Evolutionary conservation across 2,329 filamentous ascomycete species (phyloP), one percentile per base, ranked within the genome.

Genomic region (Penicillium sp.): DNA sequence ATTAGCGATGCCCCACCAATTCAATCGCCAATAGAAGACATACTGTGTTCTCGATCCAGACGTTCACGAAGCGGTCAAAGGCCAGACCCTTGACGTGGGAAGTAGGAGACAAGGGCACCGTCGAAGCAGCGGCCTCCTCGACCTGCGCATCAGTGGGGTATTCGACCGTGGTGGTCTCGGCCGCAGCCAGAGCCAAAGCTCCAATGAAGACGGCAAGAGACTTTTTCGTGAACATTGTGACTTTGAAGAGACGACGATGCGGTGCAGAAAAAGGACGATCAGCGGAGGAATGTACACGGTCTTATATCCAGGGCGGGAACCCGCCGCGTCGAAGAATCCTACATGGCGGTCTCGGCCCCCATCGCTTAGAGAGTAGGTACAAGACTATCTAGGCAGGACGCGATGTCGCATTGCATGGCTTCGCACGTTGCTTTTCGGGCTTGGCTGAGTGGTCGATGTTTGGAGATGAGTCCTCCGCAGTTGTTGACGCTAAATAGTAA

Each of bases 11-110:
- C 50, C 33, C 47, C 69, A 54, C 77, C 79, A 1, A 77, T 78
- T 50, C 43, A n/a, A 39, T 18, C 10, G 4, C 31, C 30, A 73
- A 66, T 58, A 74, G 80, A 60, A 74, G 80, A 60, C 86, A 50
- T 53, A 70, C 80, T 38, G 86, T 88, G 67, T 92, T 92, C 74
- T 92, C 89, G 33, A 90, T 80, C 85, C 86, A 92, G 69, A 92
- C 84, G 52, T 85, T 81, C 48, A 83, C 83, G 55, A 89, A 81
- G 20, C 87, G 83, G 68, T 91, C 81, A 66, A 92, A 92, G 0
- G 79, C 85, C 66, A 85, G 83, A 60, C 89, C 89, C 65, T 82
- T 79, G 44, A 91, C 83, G 62, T 83, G 70, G 67, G 79, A 85
- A 16, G 81, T 83, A 1, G 85, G 85, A 57, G 82, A 85, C 55